A percentile compares a stretch with the other conserved stretches of the same genome.
Evolutionary conservation across 2,329 filamentous ascomycete genomes (phyloP).

Genomic region (Thermothelomyces thermophilus): DNA sequence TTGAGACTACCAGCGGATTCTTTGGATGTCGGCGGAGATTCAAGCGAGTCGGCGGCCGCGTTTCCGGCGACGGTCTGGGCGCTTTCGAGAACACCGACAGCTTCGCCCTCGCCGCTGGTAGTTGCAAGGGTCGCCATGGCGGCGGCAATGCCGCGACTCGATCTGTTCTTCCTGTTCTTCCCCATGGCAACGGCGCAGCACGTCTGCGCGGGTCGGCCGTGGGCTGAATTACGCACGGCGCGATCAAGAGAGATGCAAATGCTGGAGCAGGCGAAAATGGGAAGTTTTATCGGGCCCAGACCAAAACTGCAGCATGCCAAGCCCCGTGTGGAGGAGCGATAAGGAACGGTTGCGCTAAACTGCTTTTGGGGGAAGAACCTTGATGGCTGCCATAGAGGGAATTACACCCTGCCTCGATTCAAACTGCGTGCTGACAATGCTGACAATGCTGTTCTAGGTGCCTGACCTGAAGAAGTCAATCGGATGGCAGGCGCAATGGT

Average conservation of each 20-base stretch:
- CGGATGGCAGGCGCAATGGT: too few relatives aligned
- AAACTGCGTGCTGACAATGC: too few relatives aligned
- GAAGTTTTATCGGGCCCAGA: neutral
- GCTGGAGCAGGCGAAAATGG: neutral
- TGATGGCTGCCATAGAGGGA: constrained; percentile 1
- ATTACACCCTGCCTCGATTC: too few relatives aligned
- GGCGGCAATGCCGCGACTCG: constrained; percentile 13
- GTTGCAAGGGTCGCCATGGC: constrained; percentile 9
- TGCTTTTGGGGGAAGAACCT: constrained; percentile 8
- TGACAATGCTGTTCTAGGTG: too few relatives aligned
- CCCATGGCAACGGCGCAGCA: constrained; percentile 18
- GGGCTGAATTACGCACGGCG: neutral
- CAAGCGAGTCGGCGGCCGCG: neutral
- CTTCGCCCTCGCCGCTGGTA: constrained; percentile 2
- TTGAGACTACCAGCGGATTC: constrained; percentile 40
- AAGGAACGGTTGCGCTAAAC: neutral
- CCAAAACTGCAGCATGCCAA: constrained; percentile 4
- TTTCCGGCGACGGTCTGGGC: neutral
- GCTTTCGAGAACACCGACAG: neutral
- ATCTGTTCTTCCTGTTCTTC: constrained; percentile 24
- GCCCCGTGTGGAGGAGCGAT: neutral
- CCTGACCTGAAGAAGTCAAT: too few relatives aligned
- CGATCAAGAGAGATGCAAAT: neutral
- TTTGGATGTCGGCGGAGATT: constrained; percentile 13
- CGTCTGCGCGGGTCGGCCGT: neutral